These are phyloP conservation scores for Fusarium chaquense DNA, from an alignment of 2,329 filamentous ascomycete species.

Conservation along the genomic window DNA sequence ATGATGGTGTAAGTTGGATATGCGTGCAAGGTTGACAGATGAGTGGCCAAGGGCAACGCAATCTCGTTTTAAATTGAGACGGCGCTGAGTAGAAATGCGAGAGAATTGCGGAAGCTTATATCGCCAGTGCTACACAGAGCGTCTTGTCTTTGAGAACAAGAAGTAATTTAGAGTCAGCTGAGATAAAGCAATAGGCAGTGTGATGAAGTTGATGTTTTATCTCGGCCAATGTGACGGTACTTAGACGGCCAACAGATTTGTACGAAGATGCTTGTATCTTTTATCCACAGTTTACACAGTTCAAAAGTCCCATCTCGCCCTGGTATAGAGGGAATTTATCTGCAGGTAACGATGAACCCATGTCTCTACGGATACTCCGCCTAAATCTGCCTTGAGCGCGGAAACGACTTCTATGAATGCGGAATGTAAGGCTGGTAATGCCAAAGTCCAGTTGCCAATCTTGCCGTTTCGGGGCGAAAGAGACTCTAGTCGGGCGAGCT, in stretches of 20 bases:
- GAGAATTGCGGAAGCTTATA: not conserved
- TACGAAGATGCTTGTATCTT: not conserved
- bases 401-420: constrained; percentile 19
- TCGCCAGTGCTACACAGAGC: not conserved
- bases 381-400: constrained; percentile 17
- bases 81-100: not conserved
- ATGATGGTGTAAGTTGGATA: not conserved
- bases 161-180: constrained; percentile 1
- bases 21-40: not conserved
- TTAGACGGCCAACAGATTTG: not conserved
- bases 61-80: not conserved
- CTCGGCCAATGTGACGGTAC: constrained; percentile 12
- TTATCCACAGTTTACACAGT: too few relatives aligned
- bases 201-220: constrained; percentile 3
- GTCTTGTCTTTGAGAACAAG: not conserved
- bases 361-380: not conserved
- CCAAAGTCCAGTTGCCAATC: constrained; percentile 7
- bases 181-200: constrained; percentile 11
- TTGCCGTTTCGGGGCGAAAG: constrained; percentile 27
- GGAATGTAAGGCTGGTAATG: constrained; percentile 22
- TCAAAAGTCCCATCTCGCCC: not conserved
- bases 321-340: constrained; percentile 18
- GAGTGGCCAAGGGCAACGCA: not conserved
- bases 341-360: constrained; percentile 9
- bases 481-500: constrained; percentile 28